Base-by-base conservation (phyloP, 352 stramenopile genomes). In the Blastocystis sp. region DNA sequence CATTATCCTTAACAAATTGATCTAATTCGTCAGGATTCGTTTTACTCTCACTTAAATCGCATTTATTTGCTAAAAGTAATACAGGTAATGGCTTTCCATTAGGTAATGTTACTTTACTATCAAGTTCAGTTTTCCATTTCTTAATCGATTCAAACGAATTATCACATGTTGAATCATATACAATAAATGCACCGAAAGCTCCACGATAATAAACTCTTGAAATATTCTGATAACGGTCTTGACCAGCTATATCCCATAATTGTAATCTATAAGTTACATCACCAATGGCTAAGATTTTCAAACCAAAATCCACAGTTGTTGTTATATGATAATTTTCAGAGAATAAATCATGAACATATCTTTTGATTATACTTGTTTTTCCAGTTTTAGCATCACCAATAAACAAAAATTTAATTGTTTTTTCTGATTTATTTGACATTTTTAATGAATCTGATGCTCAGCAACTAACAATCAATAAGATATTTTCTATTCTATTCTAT, bases 151-250 rank as follows among this genome's bases (percentile, higher is more conserved):
- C 77, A 64, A 91, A 86, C 9, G 81, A 90, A 41, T 87, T 81
- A 49, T 93, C 83, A 68, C 88, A 93, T n/a, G n/a, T n/a, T n/a
- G n/a, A n/a, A n/a, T n/a, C n/a, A n/a, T n/a, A n/a, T 28, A 93
- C 83, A 13, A 93, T 70, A 32, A 90, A 54, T 6, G 82, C 81
- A 11, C 80, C 83, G 1, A 86, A 70, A 1, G 83, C 80, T 56
- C 91, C 81, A 52, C 87, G 88, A 70, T 92, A 93, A 70, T 91
- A 93, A 1, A 90, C 79, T 33, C 80, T 72, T 65, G 86, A 86
- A 4, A 93, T 74, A n/a, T 77, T 76, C n/a, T 81, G 77, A 54
- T 91, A 93, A 43, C 88, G 80, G 55, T 93, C 83, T 68, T 92
- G 82, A 4, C 83, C 77, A 11, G 83, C 83, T 42, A 92, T 91